phyloP scores from a whole-genome alignment of 1,284 basidiomycete genomes.

The Moesziomyces globuligerus region DNA sequence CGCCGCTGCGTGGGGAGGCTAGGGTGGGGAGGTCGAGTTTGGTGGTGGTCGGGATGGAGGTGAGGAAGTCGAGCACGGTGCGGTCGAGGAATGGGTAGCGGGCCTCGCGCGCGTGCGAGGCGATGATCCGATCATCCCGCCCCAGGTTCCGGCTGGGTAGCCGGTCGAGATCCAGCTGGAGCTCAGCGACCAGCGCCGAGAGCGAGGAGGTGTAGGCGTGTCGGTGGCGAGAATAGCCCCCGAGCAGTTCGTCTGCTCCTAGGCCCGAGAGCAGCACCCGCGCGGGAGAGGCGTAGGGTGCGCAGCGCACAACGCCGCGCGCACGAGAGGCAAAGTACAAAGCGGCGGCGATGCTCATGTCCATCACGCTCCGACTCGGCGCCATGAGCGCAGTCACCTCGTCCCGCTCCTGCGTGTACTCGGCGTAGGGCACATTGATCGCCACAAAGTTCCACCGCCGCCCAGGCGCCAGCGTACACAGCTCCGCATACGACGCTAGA shows the following conservation, averaged over 20 bases:
- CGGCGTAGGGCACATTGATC: constrained; percentile 83
- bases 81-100: constrained; percentile 62
- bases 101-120: constrained; percentile 86
- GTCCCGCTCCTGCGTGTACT: constrained; percentile 66
- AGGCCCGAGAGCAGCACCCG: constrained; percentile 88
- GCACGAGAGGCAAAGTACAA: constrained; percentile 92
- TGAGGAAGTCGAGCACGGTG: constrained; percentile 69
- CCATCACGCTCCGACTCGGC: constrained; percentile 57
- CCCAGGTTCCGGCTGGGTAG: constrained; percentile 90
- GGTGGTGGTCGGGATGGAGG: constrained; percentile 77
- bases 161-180: constrained; percentile 90
- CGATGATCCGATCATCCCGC: constrained; percentile 90
- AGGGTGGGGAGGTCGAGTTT: constrained; percentile 75
- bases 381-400: constrained; percentile 43
- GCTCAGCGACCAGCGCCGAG: constrained; percentile 79
- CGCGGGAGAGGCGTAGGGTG: constrained; percentile 76
- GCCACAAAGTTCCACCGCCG: constrained; percentile 92
- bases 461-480: constrained; percentile 76
- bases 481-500: constrained; percentile 78
- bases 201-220: constrained; percentile 72
- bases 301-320: background rate
- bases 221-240: constrained; percentile 91
- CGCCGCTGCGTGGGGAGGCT: constrained; percentile 69
- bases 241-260: constrained; percentile 93
- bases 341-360: constrained; percentile 86